phyloP scores from a whole-genome alignment of 768 basidiomycete species.

The Mycena vulgaris region DNA sequence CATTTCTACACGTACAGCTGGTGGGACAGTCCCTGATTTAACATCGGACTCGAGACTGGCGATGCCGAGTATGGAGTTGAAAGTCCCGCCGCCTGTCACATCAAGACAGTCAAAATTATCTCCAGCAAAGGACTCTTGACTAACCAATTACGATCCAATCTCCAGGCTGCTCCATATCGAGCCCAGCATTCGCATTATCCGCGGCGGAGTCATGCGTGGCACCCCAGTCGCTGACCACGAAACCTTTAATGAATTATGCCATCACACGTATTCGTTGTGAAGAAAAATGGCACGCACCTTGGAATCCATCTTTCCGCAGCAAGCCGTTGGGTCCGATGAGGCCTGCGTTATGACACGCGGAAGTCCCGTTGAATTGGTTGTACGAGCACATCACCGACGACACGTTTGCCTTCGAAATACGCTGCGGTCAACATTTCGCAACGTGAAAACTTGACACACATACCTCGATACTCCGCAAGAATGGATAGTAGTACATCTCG shows the following conservation, averaged over 20 bases:
- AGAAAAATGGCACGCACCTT: conserved; percentile 19
- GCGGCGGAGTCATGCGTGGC: conserved; percentile 39
- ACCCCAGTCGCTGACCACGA: conserved; percentile 56
- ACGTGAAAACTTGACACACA: neutral
- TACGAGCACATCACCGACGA: conserved; percentile 50
- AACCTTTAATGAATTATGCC: conserved; percentile 65
- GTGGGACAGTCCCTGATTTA: conserved; percentile 52
- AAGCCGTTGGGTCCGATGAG: conserved; percentile 43
- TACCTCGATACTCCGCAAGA: conserved; percentile 62
- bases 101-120: conserved; percentile 43
- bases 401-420: conserved; percentile 47
- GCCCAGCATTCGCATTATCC: conserved; percentile 42
- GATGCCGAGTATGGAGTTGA: conserved; percentile 44
- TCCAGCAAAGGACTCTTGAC: conserved; percentile 37
- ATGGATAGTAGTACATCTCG: conserved; percentile 69
- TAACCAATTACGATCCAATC: conserved; percentile 52
- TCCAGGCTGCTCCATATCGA: conserved; percentile 43
- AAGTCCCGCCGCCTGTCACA: conserved; percentile 53
- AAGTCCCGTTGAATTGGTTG: conserved; percentile 59
- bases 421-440: neutral
- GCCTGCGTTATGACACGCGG: conserved; percentile 60
- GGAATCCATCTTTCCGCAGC: conserved; percentile 36
- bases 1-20: conserved; percentile 43
- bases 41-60: conserved; percentile 53
- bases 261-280: neutral